These are phyloP conservation scores for Pseudomonodictys pantanalensis DNA, from an alignment of 495 filamentous ascomycete species.

Conservation along the genomic window DNA sequence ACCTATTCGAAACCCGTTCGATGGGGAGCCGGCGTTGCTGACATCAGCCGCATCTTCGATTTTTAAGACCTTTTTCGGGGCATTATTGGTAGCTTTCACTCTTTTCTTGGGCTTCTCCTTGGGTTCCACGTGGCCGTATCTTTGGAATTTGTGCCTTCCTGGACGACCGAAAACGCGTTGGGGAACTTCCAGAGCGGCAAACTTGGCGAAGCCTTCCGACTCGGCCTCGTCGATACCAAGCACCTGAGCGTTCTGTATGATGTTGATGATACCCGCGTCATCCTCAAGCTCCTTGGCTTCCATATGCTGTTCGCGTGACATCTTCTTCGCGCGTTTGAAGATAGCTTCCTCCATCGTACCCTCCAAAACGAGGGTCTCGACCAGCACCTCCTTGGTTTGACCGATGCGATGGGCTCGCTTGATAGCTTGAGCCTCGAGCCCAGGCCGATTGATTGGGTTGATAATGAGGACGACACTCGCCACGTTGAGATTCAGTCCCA, in stretches of 20 bases:
- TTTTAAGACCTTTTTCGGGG: neutral
- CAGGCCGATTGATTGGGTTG: slow-evolving; percentile 81
- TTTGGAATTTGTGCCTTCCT: slow-evolving; percentile 22
- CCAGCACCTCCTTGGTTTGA: slow-evolving; percentile 73
- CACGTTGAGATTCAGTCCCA: slow-evolving; percentile 76
- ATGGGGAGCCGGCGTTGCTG: neutral
- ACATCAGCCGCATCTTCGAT: neutral
- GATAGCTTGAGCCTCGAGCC: slow-evolving; percentile 86
- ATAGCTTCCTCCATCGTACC: slow-evolving; percentile 86
- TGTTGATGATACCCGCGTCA: slow-evolving; percentile 70
- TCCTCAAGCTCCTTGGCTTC: slow-evolving; percentile 70
- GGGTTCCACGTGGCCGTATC: slow-evolving; percentile 6
- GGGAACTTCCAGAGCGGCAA: slow-evolving; percentile 52
- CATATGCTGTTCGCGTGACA: slow-evolving; percentile 73
- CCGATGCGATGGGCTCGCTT: slow-evolving; percentile 88
- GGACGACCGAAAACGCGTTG: slow-evolving; percentile 61
- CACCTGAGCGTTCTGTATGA: slow-evolving; percentile 71
- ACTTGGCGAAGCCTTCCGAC: slow-evolving; percentile 48
- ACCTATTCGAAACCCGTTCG: neutral
- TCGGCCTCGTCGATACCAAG: slow-evolving; percentile 54
- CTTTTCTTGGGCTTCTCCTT: slow-evolving; percentile 13
- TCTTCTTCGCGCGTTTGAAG: slow-evolving; percentile 65
- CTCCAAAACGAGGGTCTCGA: slow-evolving; percentile 74
- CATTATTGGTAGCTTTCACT: neutral
- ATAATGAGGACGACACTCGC: slow-evolving; percentile 90